These are phyloP conservation scores for Boletales sp. DNA, from an alignment of 768 basidiomycete species.

Conservation along the genomic window DNA sequence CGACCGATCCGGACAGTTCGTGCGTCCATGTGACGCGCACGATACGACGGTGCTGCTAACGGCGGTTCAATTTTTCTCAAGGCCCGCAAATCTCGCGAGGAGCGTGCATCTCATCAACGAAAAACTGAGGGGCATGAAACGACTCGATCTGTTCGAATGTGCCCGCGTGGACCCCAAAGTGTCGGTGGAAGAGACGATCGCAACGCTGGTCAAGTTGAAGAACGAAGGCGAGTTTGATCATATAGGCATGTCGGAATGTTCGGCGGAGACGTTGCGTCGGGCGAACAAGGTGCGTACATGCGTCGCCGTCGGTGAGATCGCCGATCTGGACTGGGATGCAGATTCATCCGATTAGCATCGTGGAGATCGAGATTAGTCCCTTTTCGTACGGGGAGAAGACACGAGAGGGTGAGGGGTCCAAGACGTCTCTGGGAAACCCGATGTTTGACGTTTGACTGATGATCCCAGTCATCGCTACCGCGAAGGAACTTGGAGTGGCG, in stretches of 20 bases:
- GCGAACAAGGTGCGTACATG: constrained; percentile 19
- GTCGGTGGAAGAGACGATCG: constrained; percentile 44
- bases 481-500: constrained; percentile 52
- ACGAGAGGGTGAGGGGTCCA: constrained; percentile 30
- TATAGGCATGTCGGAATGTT: constrained; percentile 57
- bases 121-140: constrained; percentile 48
- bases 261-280: constrained; percentile 43
- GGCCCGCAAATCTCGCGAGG: constrained; percentile 41
- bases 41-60: no score
- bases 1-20: constrained; percentile 21
- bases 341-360: constrained; percentile 50
- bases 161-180: constrained; percentile 45
- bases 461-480: constrained; percentile 45
- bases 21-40: constrained; percentile 15
- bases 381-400: constrained; percentile 55
- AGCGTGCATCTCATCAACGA: constrained; percentile 43
- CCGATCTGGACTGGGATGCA: constrained; percentile 14
- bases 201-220: constrained; percentile 39
- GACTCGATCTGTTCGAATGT: constrained; percentile 57
- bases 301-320: not conserved
- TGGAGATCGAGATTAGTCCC: constrained; percentile 66
- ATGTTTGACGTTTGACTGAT: no score
- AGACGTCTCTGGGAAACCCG: no score
- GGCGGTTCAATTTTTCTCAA: not conserved
- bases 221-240: constrained; percentile 39